phyloP scores from a whole-genome alignment of 768 basidiomycete species.

The Holtermanniella nyarrowii region DNA sequence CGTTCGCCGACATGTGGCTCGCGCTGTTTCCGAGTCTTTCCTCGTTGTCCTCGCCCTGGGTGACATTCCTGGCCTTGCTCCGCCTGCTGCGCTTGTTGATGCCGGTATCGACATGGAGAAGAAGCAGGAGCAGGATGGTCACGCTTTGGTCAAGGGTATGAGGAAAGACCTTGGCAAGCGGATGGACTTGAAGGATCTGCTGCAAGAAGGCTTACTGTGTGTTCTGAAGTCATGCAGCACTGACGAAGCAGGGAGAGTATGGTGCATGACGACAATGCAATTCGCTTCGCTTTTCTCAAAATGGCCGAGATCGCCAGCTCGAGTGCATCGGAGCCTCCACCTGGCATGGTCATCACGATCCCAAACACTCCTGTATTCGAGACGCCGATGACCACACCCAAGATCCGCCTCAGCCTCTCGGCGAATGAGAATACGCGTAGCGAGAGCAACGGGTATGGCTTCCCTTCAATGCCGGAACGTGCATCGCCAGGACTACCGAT shows the following conservation, averaged over 20 bases:
- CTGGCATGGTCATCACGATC: slow-evolving; percentile 67
- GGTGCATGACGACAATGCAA: slow-evolving; percentile 58
- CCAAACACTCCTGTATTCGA: slow-evolving; percentile 63
- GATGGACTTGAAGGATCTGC: slow-evolving; percentile 56
- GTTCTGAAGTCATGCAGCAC: slow-evolving; percentile 20
- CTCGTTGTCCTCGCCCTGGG: slow-evolving; percentile 79
- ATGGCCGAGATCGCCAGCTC: slow-evolving; percentile 78
- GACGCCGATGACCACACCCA: slow-evolving; percentile 42
- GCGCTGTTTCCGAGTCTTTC: slow-evolving; percentile 73
- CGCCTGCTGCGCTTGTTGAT: slow-evolving; percentile 38
- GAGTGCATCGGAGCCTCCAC: slow-evolving; percentile 69
- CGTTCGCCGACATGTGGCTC: slow-evolving; percentile 77
- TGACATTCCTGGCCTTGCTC: slow-evolving; percentile 59
- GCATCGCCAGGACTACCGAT: slow-evolving; percentile 4
- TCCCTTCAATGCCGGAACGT: slow-evolving; percentile 9
- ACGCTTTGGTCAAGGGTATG: slow-evolving; percentile 67
- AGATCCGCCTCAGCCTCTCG: slow-evolving; percentile 50
- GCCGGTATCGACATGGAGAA: slow-evolving; percentile 56
- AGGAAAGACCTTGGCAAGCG: slow-evolving; percentile 80
- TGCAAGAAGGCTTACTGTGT: slow-evolving; percentile 75
- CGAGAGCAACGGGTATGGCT: slow-evolving; percentile 4
- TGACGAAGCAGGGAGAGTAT: slow-evolving; percentile 9
- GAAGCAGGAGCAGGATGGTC: slow-evolving; percentile 63
- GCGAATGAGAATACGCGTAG: background rate
- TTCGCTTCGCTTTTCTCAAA: slow-evolving; percentile 84